A percentile compares a stretch with the other conserved stretches of the same genome.
These are phyloP conservation scores for Oryza officinalis DNA, from an alignment of 176 grass and related monocot species.

Conservation along the genomic window DNA sequence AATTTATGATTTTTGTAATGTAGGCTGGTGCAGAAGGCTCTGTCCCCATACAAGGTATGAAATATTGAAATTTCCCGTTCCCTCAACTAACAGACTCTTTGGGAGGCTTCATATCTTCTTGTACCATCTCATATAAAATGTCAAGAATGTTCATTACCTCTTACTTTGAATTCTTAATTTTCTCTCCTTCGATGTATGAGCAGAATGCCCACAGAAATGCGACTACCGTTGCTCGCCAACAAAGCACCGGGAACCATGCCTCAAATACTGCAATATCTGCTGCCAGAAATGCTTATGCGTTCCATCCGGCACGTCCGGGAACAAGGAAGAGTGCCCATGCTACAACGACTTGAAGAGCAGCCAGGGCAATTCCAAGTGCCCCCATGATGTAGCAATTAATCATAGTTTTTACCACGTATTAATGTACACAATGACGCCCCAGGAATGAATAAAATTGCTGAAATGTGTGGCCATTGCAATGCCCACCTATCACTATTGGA, in stretches of 20 bases:
- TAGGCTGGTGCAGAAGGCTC: slow-evolving; percentile 42
- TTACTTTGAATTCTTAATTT: neutral
- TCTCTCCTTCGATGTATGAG: neutral
- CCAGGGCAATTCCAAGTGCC: neutral
- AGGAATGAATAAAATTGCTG: neutral
- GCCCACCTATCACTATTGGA: neutral
- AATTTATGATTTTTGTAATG: neutral
- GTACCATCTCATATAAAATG: neutral
- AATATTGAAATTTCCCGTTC: neutral
- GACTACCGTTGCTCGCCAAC: slow-evolving; percentile 39
- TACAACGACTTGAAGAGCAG: slow-evolving; percentile 46
- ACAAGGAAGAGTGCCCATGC: slow-evolving; percentile 54
- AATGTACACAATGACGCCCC: neutral
- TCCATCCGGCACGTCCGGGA: slow-evolving; percentile 35
- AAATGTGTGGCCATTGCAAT: neutral
- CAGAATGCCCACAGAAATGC: slow-evolving; percentile 46
- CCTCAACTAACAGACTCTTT: neutral
- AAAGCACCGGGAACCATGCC: slow-evolving; percentile 25
- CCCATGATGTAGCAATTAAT: neutral
- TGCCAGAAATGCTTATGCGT: slow-evolving; percentile 49
- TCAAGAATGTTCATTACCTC: neutral
- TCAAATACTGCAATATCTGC: slow-evolving; percentile 46
- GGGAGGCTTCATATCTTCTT: neutral
- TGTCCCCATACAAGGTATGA: slow-evolving; percentile 25
- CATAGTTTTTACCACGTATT: neutral